Conservation (phyloP, 2,329 filamentous ascomycete genomes). For the Escovopsis weberi region DNA sequence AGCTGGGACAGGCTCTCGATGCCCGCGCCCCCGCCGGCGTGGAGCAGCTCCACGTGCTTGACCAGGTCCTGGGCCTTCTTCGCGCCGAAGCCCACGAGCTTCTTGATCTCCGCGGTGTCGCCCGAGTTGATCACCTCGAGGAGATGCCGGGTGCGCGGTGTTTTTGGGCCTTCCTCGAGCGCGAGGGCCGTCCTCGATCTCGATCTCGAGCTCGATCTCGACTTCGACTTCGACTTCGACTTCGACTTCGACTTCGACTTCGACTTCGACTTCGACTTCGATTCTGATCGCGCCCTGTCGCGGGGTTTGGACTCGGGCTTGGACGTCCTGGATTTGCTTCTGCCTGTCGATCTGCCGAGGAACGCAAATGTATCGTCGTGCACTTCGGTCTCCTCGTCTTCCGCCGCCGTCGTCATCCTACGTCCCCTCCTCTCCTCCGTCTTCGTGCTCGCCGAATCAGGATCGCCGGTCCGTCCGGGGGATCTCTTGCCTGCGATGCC, state of each 20-base stretch:
- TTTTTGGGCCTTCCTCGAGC: slow-evolving; percentile 25
- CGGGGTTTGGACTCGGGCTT: slow-evolving; percentile 7
- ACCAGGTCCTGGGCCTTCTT: slow-evolving; percentile 54
- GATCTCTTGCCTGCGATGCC: slow-evolving; percentile 11
- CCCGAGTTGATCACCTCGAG: slow-evolving; percentile 61
- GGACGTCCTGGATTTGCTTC: slow-evolving; percentile 16
- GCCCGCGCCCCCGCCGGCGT: slow-evolving; percentile 23
- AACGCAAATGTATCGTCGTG: slow-evolving; percentile 14
- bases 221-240: slow-evolving; percentile 9
- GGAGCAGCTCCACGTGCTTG: slow-evolving; percentile 34
- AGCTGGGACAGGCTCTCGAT: slow-evolving; percentile 38
- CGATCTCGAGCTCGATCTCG: slow-evolving; percentile 9
- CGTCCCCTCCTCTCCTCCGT: slow-evolving; percentile 10
- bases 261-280: background rate
- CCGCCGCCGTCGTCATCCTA: slow-evolving; percentile 7
- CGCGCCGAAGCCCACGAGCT: slow-evolving; percentile 54
- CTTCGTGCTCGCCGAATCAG: background rate
- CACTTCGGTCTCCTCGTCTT: slow-evolving; percentile 9
- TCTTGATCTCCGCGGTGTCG: slow-evolving; percentile 48
- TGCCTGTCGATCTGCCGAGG: slow-evolving; percentile 5
- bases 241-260: slow-evolving; percentile 7
- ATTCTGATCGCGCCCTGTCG: no score
- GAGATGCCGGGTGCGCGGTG: slow-evolving; percentile 46
- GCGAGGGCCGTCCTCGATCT: slow-evolving; percentile 11
- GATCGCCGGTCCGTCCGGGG: slow-evolving; percentile 2